Percentiles rank a stretch among this genome's conserved stretches.
These are phyloP conservation scores for Bertia moriformis DNA, from an alignment of 2,329 filamentous ascomycete genomes.

Conservation along the genomic window DNA sequence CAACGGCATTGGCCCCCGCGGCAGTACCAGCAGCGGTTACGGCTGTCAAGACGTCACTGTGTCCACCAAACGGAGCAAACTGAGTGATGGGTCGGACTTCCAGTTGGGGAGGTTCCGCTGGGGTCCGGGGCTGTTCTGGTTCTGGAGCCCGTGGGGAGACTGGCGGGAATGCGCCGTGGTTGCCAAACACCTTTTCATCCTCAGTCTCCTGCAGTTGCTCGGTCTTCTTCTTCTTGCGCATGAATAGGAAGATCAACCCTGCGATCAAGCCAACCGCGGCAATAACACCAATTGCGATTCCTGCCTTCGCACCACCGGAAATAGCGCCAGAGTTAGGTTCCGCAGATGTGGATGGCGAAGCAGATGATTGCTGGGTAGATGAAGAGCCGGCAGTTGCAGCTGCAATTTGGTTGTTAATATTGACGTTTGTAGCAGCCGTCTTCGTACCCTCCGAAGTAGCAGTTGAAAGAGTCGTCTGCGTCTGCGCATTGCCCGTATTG, in stretches of 20 bases:
- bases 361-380: not conserved
- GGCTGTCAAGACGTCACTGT: constrained; percentile 12
- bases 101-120: constrained; percentile 3
- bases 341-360: not conserved
- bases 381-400: not conserved
- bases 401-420: too few relatives aligned
- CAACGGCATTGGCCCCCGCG: not conserved
- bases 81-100: constrained; percentile 5
- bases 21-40: constrained; percentile 1
- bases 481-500: not conserved
- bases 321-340: not conserved
- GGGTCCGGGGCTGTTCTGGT: constrained; percentile 5
- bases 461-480: not conserved
- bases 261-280: constrained; percentile 33
- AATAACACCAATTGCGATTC: constrained; percentile 23
- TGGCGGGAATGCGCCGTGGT: constrained; percentile 1
- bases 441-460: too few relatives aligned
- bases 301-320: not conserved
- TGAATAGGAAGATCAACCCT: constrained; percentile 35
- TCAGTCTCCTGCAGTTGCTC: constrained; percentile 18
- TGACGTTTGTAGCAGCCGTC: too few relatives aligned
- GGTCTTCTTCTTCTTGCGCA: constrained; percentile 36
- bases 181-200: constrained; percentile 23
- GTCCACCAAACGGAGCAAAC: constrained; percentile 5
- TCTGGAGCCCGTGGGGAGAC: not conserved